A percentile compares a stretch with the other conserved stretches of the same genome.
Evolutionary conservation across 768 basidiomycete species (phyloP).

Genomic region (Termitomyces sp.): DNA sequence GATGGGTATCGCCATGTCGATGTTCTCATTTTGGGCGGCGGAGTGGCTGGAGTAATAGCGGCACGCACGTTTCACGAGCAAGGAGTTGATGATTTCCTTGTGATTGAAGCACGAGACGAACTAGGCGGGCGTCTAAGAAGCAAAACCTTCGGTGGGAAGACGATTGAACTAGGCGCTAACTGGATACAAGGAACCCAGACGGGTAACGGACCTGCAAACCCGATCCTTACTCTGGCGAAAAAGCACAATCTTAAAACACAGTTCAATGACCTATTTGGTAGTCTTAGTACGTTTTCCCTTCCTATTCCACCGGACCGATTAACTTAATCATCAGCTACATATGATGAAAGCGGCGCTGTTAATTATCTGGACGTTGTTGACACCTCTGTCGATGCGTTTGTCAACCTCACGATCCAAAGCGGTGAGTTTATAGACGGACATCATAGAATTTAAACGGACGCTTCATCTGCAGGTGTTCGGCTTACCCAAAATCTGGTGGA

Average conservation of each 20-base stretch:
- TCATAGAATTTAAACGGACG: background rate
- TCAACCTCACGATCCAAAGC: constrained; percentile 34
- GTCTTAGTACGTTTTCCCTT: constrained; percentile 30
- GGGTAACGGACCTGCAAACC: constrained; percentile 47
- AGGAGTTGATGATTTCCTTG: constrained; percentile 49
- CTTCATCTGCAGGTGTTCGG: constrained; percentile 30
- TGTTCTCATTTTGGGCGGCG: constrained; percentile 61
- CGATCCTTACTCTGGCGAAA: constrained; percentile 50
- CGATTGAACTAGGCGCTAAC: constrained; percentile 54
- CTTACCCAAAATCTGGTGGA: constrained; percentile 46
- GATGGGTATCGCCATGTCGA: constrained; percentile 10
- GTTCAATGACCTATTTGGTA: constrained; percentile 37
- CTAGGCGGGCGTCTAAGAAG: constrained; percentile 59
- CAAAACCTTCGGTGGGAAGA: constrained; percentile 37
- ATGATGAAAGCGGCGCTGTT: constrained; percentile 41
- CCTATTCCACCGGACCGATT: background rate
- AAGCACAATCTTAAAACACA: constrained; percentile 46
- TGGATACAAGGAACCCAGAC: constrained; percentile 53
- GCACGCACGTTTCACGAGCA: constrained; percentile 51
- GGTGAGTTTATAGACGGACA: constrained; percentile 25
- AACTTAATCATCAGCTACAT: constrained; percentile 37
- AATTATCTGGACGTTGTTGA: constrained; percentile 44
- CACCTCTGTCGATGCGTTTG: constrained; percentile 32
- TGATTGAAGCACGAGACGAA: constrained; percentile 53
- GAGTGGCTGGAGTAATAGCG: constrained; percentile 60